Evolutionary conservation across 2,329 filamentous ascomycete genomes (phyloP).

Genomic region (Chaetomiaceae sp.): DNA sequence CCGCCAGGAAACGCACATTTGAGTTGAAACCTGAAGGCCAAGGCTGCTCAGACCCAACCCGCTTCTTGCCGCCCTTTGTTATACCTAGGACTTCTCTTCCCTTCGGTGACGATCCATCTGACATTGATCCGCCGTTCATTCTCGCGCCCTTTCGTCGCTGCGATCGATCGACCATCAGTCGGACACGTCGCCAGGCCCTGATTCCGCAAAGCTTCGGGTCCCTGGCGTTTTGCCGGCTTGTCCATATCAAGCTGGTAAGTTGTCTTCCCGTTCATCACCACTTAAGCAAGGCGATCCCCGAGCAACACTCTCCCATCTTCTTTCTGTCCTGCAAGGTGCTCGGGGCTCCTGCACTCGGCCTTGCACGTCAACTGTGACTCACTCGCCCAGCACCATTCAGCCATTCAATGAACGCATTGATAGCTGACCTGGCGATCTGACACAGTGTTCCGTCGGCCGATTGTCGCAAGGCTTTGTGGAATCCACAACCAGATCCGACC

Average conservation of each 20-base stretch:
- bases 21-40: slow-evolving; percentile 12
- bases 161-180: background rate
- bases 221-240: slow-evolving; percentile 1
- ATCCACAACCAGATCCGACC: slow-evolving; percentile 27
- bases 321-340: slow-evolving; percentile 5
- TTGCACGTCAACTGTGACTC: slow-evolving; percentile 26
- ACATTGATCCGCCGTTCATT: background rate
- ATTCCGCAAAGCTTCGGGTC: slow-evolving; percentile 9
- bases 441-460: slow-evolving; percentile 20
- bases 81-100: slow-evolving; percentile 18
- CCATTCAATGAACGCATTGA: slow-evolving; percentile 23
- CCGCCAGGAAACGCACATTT: background rate
- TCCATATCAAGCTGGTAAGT: slow-evolving; percentile 5
- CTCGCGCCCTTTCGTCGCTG: background rate
- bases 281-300: background rate
- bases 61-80: slow-evolving; percentile 6
- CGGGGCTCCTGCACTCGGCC: slow-evolving; percentile 16
- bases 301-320: background rate
- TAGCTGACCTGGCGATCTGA: slow-evolving; percentile 24
- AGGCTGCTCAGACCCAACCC: background rate
- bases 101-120: slow-evolving; percentile 17
- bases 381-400: slow-evolving; percentile 17
- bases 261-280: background rate
- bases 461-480: slow-evolving; percentile 19
- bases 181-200: slow-evolving; percentile 11